Base-by-base conservation (phyloP, 345 rosid species). In the Pseudoturritis turrita region DNA sequence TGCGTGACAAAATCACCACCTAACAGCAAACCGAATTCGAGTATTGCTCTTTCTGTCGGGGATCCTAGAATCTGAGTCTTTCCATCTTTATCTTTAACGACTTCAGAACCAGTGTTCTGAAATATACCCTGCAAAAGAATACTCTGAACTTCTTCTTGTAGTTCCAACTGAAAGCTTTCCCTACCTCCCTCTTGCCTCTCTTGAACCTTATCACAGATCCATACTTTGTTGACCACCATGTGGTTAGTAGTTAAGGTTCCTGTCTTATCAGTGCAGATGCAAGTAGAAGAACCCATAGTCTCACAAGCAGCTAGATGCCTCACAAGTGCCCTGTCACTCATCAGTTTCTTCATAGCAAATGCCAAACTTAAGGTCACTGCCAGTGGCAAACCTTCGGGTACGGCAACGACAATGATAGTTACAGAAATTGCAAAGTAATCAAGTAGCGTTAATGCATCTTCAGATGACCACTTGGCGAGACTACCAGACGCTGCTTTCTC, bases 321-420 rank as follows among this genome's bases (percentile, higher is more conserved):
- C 64, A 89, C 93, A 72, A 87, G 83, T 44, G 93, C 91, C 65
- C 89, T 84, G 52, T 89, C 88, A 69, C 54, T 82, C 91, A 89
- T 89, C 77, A 91, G 65, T 62, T 82, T 81, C 57, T 87, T 89
- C 96, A 91, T 83, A 8, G 93, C 91, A 83, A 86, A 91, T 11
- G 96, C 96, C 40, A 91, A 87, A 61, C 91, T 89, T 52, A 89
- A 77, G 5, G 96, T 87, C 47, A 89, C 96, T 2, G 92, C 96
- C 79, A 87, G 45, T 7, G 96, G 96, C 26, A 89, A 62, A 19
- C 96, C 96, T 79, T 86, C 92, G 0, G 96, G 96, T 29, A 91
- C 89, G 3, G 91, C 96, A 51, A 89, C 97, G 6, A 88, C 96
- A 17, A 88, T 81, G 68, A 90, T 90, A 7, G 96, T 90, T 31